Conservation (phyloP, 2,329 filamentous ascomycete genomes). For the Claviceps monticola region DNA sequence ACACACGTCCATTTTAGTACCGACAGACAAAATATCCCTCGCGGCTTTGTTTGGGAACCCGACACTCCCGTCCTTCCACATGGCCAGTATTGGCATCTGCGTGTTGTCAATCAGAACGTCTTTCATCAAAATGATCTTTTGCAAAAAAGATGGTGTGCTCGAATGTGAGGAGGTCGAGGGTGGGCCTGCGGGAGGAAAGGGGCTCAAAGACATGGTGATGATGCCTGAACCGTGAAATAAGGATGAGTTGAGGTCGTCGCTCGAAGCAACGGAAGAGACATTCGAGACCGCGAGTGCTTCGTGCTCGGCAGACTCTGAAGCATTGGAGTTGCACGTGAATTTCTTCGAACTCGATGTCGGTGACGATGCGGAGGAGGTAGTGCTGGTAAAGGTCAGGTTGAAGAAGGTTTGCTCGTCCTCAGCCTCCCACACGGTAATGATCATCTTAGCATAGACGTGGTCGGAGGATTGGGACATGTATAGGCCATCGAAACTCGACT, state of each 20-base stretch:
- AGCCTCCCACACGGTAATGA: slow-evolving; percentile 60
- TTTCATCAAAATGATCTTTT: slow-evolving; percentile 63
- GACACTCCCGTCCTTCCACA: slow-evolving; percentile 70
- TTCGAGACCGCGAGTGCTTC: slow-evolving; percentile 30
- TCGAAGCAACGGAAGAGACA: slow-evolving; percentile 32
- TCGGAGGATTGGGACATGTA: slow-evolving; percentile 23
- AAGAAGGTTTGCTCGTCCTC: slow-evolving; percentile 55
- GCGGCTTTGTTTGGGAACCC: slow-evolving; percentile 59
- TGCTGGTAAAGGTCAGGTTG: slow-evolving; percentile 60
- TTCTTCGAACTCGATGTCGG: slow-evolving; percentile 20
- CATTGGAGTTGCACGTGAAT: slow-evolving; percentile 23
- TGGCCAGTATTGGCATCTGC: slow-evolving; percentile 58
- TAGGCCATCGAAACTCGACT: slow-evolving; percentile 22
- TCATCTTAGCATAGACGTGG: slow-evolving; percentile 55
- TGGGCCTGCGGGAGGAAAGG: slow-evolving; percentile 54
- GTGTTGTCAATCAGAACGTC: slow-evolving; percentile 66
- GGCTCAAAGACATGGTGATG: slow-evolving; percentile 38
- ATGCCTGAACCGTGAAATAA: slow-evolving; percentile 37
- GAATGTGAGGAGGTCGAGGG: slow-evolving; percentile 41
- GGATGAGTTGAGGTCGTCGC: slow-evolving; percentile 32
- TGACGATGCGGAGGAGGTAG: slow-evolving; percentile 25
- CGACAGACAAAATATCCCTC: slow-evolving; percentile 32
- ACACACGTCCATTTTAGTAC: slow-evolving; percentile 25
- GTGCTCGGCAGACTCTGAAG: slow-evolving; percentile 32
- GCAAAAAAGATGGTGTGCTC: slow-evolving; percentile 49